Conservation (phyloP, 2,329 filamentous ascomycete species). For the Fusarium sp. region DNA sequence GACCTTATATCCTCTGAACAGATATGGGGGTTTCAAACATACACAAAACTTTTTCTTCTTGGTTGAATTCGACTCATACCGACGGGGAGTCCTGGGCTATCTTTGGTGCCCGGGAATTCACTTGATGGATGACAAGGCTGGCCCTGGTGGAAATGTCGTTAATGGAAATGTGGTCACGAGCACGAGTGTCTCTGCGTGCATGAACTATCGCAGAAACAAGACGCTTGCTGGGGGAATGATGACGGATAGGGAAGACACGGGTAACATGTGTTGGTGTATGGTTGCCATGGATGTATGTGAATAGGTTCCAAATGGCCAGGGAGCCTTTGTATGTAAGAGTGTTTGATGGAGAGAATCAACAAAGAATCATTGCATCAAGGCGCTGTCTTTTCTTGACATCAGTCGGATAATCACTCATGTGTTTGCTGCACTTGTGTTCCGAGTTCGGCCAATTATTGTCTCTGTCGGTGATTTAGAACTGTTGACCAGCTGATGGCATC, state of each 20-base stretch:
- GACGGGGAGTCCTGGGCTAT: neutral
- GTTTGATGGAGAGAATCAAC: slow-evolving; percentile 16
- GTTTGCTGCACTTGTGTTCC: neutral
- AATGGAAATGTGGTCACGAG: slow-evolving; percentile 14
- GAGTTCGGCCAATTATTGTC: neutral
- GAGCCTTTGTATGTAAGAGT: slow-evolving; percentile 3
- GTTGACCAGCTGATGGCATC: neutral
- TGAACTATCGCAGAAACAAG: slow-evolving; percentile 1
- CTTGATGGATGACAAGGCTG: neutral
- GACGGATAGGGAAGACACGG: neutral
- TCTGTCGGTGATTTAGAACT: neutral
- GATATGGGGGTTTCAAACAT: slow-evolving; percentile 12
- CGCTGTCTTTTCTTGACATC: neutral
- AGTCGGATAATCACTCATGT: neutral
- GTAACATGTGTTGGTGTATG: neutral
- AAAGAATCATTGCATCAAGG: slow-evolving; percentile 10
- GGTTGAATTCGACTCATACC: neutral
- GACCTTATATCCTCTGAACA: slow-evolving; percentile 7
- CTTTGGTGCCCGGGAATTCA: slow-evolving; percentile 1
- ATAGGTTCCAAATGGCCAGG: neutral
- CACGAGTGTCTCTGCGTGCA: slow-evolving; percentile 9
- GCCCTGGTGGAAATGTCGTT: neutral
- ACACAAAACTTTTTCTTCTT: slow-evolving; percentile 5
- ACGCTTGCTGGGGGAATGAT: slow-evolving; percentile 7
- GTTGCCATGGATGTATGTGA: neutral